A percentile compares a stretch with the other conserved stretches of the same genome.
phyloP scores from a whole-genome alignment of 306 rosid genomes.

The Cucumis sativus region DNA sequence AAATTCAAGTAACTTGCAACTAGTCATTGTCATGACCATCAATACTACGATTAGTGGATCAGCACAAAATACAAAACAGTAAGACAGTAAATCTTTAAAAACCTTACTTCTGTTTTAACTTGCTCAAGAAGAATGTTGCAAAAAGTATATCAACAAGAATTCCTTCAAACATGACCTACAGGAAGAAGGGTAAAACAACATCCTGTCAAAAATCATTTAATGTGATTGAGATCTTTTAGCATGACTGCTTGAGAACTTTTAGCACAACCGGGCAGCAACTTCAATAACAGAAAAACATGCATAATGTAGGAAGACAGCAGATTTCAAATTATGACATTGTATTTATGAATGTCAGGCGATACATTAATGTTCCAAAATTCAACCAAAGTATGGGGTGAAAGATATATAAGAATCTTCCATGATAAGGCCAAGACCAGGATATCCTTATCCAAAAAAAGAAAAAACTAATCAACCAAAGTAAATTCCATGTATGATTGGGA shows the following conservation, averaged over 20 bases:
- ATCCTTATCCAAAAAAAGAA: too few species aligned
- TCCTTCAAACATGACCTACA: constrained; percentile 98
- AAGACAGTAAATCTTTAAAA: neutral
- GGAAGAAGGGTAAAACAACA: constrained; percentile 1
- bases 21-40: neutral
- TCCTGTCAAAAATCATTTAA: neutral
- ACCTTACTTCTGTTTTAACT: constrained; percentile 89
- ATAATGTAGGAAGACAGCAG: too few species aligned
- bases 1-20: neutral
- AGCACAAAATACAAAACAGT: neutral
- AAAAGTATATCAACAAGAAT: constrained; percentile 95
- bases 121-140: constrained; percentile 95
- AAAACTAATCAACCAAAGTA: too few species aligned
- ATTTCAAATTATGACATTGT: too few species aligned
- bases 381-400: too few species aligned
- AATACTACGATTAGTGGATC: neutral
- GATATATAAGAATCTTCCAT: too few species aligned
- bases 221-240: neutral
- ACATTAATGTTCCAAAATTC: too few species aligned
- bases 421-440: too few species aligned
- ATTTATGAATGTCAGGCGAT: too few species aligned
- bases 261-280: too few species aligned
- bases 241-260: neutral
- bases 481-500: too few species aligned
- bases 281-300: too few species aligned